Evolutionary conservation across 805 yeast genomes (phyloP), one percentile per base, ranked within the genome.

Genomic region (Monosporozyma servazzii): DNA sequence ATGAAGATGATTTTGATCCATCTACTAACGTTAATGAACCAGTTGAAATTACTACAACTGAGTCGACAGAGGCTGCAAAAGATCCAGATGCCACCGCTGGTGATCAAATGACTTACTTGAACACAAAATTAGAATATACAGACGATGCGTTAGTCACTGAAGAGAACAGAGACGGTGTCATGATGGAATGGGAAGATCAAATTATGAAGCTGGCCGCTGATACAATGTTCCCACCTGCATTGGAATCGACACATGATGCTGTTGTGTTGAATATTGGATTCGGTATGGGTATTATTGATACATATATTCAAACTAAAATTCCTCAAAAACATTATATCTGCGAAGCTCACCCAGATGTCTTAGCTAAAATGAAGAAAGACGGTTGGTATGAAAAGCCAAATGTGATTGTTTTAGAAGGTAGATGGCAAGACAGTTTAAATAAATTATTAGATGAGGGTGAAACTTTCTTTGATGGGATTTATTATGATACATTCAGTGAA

Each of bases 241-340:
- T 13, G 2, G 69, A 58, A n/a, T 49, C 58, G 9, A 54, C 64
- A 20, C 60, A 60, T 8, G 72, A 69, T 20, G 66, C 74, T 20
- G 76, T 72, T 40, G 80, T 91, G 2, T 71, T 91, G 37, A 90
- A 90, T 61, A 86, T 90, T 40, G 98, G 98, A 0, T 90, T 91
- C 65, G 98, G 98, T 2, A 88, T 90, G 96, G 98, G 98, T 2
- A 91, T 90, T 50, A 89, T 90, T 50, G 98, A 90, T 65, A 71
- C 79, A 1, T 80, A 83, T 76, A 86, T 90, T 53, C 85, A 85
- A 62, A 68, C 67, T 2, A 65, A 64, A 13, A 49, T 51, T n/a
- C 63, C 63, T n/a, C 58, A 55, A 17, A 70, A 67, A 44, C 98
- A 90, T 65, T 90, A 88, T 66, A 91, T 90, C 42, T 82, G 88